A percentile compares a stretch with the other conserved stretches of the same genome.
phyloP scores from a whole-genome alignment of 2,329 filamentous ascomycete species.

The Pseudogymnoascus sp. region DNA sequence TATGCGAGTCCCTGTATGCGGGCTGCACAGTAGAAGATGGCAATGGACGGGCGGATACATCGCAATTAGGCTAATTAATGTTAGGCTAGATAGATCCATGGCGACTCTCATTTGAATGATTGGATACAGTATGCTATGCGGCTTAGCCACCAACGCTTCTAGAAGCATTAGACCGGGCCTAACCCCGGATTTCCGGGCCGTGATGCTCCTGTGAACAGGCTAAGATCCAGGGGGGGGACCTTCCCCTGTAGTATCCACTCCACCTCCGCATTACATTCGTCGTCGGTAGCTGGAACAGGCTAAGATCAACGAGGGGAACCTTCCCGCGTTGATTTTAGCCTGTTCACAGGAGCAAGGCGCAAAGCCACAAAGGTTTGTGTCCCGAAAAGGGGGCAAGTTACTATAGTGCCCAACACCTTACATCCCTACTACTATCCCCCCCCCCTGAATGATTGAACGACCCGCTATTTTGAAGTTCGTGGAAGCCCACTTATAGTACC shows the following conservation, averaged over 20 bases:
- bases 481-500: no score
- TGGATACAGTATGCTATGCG: neutral
- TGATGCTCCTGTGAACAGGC: neutral
- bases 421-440: no score
- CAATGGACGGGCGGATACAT: neutral
- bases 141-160: neutral
- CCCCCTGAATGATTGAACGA: no score
- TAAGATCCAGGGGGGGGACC: no score
- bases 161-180: neutral
- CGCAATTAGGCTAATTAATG: neutral
- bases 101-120: neutral
- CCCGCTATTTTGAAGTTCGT: no score
- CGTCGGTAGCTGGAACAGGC: neutral
- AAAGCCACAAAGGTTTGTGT: no score
- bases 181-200: neutral
- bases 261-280: neutral
- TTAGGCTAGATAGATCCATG: neutral
- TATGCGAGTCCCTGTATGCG: neutral
- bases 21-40: neutral
- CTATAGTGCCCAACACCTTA: no score
- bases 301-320: neutral
- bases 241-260: neutral
- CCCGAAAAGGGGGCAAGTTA: no score
- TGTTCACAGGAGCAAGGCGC: neutral
- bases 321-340: neutral